phyloP scores from a whole-genome alignment of 1,284 basidiomycete genomes.

The Irpex sp. region DNA sequence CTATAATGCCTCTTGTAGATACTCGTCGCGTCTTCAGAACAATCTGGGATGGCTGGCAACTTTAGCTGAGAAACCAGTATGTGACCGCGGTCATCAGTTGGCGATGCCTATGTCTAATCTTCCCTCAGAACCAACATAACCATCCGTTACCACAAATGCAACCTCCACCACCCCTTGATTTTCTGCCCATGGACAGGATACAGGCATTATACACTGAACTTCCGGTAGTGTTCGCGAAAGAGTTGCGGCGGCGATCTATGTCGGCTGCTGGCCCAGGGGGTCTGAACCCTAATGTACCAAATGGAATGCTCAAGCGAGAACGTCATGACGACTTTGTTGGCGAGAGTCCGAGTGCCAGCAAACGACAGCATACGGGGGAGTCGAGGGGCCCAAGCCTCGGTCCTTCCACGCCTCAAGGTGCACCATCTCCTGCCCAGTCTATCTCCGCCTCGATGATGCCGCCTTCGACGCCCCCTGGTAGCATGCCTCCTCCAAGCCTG shows the following conservation, averaged over 20 bases:
- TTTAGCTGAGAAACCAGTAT: slow-evolving; percentile 40
- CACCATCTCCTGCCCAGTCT: slow-evolving; percentile 9
- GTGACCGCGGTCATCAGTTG: background rate
- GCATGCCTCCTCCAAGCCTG: slow-evolving; percentile 1
- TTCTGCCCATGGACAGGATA: slow-evolving; percentile 52
- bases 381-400: slow-evolving; percentile 33
- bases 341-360: slow-evolving; percentile 35
- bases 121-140: slow-evolving; percentile 17
- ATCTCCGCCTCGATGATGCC: slow-evolving; percentile 2
- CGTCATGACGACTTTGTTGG: slow-evolving; percentile 45
- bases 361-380: slow-evolving; percentile 72
- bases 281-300: slow-evolving; percentile 18
- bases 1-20: slow-evolving; percentile 37
- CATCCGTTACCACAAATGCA: slow-evolving; percentile 50
- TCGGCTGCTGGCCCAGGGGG: background rate
- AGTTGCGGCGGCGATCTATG: slow-evolving; percentile 45
- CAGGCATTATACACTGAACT: slow-evolving; percentile 60
- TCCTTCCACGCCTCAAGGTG: slow-evolving; percentile 20
- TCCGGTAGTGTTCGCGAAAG: slow-evolving; percentile 57
- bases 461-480: slow-evolving; percentile 10
- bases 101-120: background rate
- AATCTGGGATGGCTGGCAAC: slow-evolving; percentile 68
- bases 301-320: slow-evolving; percentile 52
- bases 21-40: slow-evolving; percentile 51
- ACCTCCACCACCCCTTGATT: slow-evolving; percentile 50